Evolutionary conservation across 2,329 filamentous ascomycete species (phyloP), one percentile per base, ranked within the genome.

Genomic region (Ophiocordyceps australis): DNA sequence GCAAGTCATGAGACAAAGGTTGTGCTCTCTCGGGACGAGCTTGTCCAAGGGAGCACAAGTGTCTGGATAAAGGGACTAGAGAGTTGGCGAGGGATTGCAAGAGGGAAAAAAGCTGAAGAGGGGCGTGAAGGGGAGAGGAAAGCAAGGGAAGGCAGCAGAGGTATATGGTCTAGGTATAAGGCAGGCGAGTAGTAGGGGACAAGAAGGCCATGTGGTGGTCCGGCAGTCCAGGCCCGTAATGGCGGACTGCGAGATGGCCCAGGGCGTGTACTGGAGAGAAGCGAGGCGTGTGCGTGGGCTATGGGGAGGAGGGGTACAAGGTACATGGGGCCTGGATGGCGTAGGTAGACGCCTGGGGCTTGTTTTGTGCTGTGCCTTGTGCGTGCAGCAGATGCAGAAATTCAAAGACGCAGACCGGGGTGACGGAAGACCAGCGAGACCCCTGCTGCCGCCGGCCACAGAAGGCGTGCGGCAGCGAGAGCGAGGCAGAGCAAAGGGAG

Each of bases 121-220:
- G 43, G 46, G 45, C 33, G 43, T 41, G 37, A 34, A 39, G 44
- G 44, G 45, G 46, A 49, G 38, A 47, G 44, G 43, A 49, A 49
- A 44, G 45, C 42, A 41, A 39, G 38, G n/a, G n/a, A n/a, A n/a
- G n/a, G n/a, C n/a, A n/a, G n/a, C n/a, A n/a, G n/a, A n/a, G n/a
- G n/a, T n/a, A n/a, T n/a, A n/a, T n/a, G n/a, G n/a, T n/a, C n/a
- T n/a, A n/a, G n/a, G n/a, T n/a, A n/a, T n/a, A n/a, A n/a, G n/a
- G n/a, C n/a, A 39, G 35, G 31, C 36, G 35, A 35, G 17, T 10
- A 19, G 17, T 7, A 7, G 10, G 7, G 17, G 7, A 19, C 17
- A 10, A 19, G 17, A 10, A 7, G 35, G 25, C 22, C 32, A 24
- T 29, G 28, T 24, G 27, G 14, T 30, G 27, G 32, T 21, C 30